Percentiles rank a stretch among this genome's conserved stretches.
Conservation (phyloP, 768 basidiomycete species). For the Podaxis carcinomalis region DNA sequence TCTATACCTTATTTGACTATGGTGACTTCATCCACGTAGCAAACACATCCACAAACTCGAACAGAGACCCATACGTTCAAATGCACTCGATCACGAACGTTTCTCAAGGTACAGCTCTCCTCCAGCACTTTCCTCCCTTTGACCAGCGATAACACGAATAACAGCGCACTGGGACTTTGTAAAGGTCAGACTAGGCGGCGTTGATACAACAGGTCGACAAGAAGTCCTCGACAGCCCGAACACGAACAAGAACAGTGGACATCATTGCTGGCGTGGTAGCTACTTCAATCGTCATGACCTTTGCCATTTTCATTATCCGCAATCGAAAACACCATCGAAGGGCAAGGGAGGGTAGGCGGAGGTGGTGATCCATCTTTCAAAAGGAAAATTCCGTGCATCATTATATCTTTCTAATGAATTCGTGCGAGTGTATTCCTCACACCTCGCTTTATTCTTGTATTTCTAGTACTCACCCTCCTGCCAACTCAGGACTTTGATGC, state of each 20-base stretch:
- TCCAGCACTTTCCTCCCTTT: background rate
- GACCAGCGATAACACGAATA: background rate
- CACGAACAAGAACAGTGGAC: background rate
- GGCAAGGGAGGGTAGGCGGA: background rate
- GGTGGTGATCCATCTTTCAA: background rate
- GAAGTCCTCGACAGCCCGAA: background rate
- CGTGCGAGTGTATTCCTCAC: too few species aligned
- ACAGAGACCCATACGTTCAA: slow-evolving; percentile 55
- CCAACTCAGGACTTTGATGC: too few species aligned
- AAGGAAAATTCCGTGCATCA: too few species aligned
- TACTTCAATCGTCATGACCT: slow-evolving; percentile 3
- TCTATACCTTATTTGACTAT: slow-evolving; percentile 59
- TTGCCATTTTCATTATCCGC: slow-evolving; percentile 14
- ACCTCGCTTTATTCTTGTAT: too few species aligned
- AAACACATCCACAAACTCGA: slow-evolving; percentile 29
- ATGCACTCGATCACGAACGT: slow-evolving; percentile 53
- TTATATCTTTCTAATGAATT: too few species aligned
- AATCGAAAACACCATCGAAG: slow-evolving; percentile 4
- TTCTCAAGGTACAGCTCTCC: slow-evolving; percentile 27
- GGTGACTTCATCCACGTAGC: slow-evolving; percentile 47
- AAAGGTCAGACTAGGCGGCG: slow-evolving; percentile 26
- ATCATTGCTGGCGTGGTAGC: slow-evolving; percentile 16
- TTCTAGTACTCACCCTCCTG: too few species aligned
- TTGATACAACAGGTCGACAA: slow-evolving; percentile 21
- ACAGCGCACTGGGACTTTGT: slow-evolving; percentile 36